Base-by-base conservation (phyloP, 2,329 filamentous ascomycete species). In the Colletotrichum sp. region DNA sequence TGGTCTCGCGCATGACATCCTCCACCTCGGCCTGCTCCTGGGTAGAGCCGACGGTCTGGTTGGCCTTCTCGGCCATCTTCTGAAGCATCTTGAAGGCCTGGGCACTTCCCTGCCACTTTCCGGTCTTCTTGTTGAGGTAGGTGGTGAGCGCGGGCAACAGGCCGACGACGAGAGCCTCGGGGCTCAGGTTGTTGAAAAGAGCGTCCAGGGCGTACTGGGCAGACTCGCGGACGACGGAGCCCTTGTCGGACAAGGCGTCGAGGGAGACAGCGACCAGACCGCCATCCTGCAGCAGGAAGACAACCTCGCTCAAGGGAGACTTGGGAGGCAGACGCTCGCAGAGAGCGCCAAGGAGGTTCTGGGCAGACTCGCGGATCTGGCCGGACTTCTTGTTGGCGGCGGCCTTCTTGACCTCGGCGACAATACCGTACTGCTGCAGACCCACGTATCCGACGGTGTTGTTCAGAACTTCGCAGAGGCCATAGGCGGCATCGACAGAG, bases 61-160 rank as follows among this genome's bases (percentile, higher is more conserved):
- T 94, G 54, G 96, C 94, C 88, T 97, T 98, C 82, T 98, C 94
- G 62, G 97, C 97, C 93, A 98, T 98, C 84, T 93, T 95, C 82
- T 97, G 95, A 72, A 99, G 86, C 76, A 98, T 84, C 83, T 93
- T 92, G 81, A 93, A 93, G 59, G 95, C 97, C 74, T 94, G 96
- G 67, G 98, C 94, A 18, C 94, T 95, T 74, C 97, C 97, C 86
- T 99, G 97, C 97, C 97, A 99, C 86, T 99, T 99, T 77, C 95
- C 96, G 18, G 95, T 94, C 80, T 91, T 92, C 85, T 95, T 97
- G 81, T 88, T 88, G 34, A 99, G 88, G 82, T 98, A 98, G 66
- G 89, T 85, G 75, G 88, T 85, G 54, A 99, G 87, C 18, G 91
- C 89, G 4, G 97, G 95, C 66, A 99, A 87, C 55, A 99, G 89